Evolutionary conservation across 2,329 filamentous ascomycete species (phyloP).

Genomic region (Pseudocercospora macadamiae): DNA sequence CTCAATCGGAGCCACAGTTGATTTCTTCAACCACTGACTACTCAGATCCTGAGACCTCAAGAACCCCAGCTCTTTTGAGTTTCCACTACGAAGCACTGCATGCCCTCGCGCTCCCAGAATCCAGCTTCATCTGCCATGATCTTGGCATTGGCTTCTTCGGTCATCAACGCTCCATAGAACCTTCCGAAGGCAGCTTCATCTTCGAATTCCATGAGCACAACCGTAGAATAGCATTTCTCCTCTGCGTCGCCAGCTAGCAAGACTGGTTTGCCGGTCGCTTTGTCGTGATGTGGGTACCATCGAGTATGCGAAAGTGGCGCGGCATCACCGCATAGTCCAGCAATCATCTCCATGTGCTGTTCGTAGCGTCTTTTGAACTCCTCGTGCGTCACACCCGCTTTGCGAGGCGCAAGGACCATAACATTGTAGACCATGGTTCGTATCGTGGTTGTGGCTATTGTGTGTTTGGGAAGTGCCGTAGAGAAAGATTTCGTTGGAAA

Average conservation of each 20-base stretch:
- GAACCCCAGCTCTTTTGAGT: background rate
- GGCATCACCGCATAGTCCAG: background rate
- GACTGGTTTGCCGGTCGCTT: background rate
- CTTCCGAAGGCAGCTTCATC: background rate
- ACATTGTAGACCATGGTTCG: background rate
- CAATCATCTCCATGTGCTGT: background rate
- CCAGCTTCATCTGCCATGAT: constrained; percentile 1
- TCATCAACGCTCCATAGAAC: background rate
- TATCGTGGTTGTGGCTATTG: no score
- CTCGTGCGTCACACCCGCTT: background rate
- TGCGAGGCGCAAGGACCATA: background rate
- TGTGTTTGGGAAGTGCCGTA: no score
- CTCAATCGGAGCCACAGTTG: no score
- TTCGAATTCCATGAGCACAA: background rate
- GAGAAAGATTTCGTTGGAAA: no score
- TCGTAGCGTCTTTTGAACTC: background rate
- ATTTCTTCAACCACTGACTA: no score
- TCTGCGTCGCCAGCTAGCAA: background rate
- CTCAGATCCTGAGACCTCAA: background rate
- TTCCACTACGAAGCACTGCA: background rate
- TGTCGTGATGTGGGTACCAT: background rate
- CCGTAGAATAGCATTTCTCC: background rate
- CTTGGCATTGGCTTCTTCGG: background rate
- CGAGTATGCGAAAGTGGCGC: background rate
- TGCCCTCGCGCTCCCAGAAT: background rate